Base-by-base conservation (phyloP, 108 stramenopile genomes). In the Pseudonitzschia delicatissima region DNA sequence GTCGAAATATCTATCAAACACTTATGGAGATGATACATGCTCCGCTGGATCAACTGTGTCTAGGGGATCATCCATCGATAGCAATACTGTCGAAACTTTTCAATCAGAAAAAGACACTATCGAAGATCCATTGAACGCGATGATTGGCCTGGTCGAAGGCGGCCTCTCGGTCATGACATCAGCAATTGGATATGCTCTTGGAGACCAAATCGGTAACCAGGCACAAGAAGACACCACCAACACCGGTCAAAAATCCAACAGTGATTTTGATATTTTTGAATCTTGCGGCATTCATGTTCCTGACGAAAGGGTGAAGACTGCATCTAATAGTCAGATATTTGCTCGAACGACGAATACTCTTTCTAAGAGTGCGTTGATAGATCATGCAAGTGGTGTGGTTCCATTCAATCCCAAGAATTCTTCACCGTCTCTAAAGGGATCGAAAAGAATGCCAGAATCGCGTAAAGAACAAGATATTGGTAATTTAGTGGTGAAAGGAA, bases 71-170 rank as follows among this genome's bases (percentile, higher is more conserved):
- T 61, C 60, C 5, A 20, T 61, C 9, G 60, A 61, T 18, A 40
- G 39, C 37, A 42, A 42, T 37, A 61, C 60, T 12, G 9, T 61
- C 9, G 60, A 61, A 42, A 33, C 60, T 29, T 61, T 48, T 64
- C 28, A 18, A 18, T 49, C 45, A 17, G 47, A 47, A 36, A 48
- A 40, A 26, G 61, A 74, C 42, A 33, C 53, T n/a, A 31, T 55
- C 4, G 73, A 66, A 42, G 66, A 67, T 39, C 67, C 67, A n/a
- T 35, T 74, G 3, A 47, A 28, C 26, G 73, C 60, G 8, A 34
- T 74, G 2, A 45, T 53, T 47, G 50, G 42, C 28, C 57, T 62
- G 25, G 53, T 79, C 0, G 78, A 79, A 47, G 72, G 73, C 13
- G 73, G 78, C 18, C 33, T 81, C 3, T 58, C 45, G 29, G 62